Conservation (phyloP, 1,284 basidiomycete genomes). For the Coniferiporia sulphurascens region DNA sequence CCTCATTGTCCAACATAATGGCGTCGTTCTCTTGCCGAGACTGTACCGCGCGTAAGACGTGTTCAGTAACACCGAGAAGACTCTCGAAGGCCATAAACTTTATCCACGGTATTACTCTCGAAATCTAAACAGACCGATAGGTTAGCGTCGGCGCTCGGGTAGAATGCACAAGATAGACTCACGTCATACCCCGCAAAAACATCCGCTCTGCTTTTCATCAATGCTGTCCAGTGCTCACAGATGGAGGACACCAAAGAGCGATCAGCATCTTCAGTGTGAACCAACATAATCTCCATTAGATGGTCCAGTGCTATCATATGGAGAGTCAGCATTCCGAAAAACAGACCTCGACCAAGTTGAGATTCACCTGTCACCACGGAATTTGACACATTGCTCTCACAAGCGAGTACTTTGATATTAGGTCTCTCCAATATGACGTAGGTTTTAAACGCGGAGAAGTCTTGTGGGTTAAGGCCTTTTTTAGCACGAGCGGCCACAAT, state of each 20-base stretch:
- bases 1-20: not conserved
- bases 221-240: conserved; percentile 28
- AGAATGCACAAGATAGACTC: not conserved
- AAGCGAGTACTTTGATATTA: conserved; percentile 32
- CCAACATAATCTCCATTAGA: conserved; percentile 27
- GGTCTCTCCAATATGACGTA: conserved; percentile 31
- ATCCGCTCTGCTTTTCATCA: not conserved
- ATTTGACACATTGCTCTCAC: conserved; percentile 19
- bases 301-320: conserved; percentile 27
- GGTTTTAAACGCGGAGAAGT: conserved; percentile 36
- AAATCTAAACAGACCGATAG: not conserved
- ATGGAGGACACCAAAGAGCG: conserved; percentile 26
- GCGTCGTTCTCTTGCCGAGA: not conserved
- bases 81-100: conserved; percentile 9
- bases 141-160: not conserved
- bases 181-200: not conserved
- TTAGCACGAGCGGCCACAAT: conserved; percentile 22
- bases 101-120: conserved; percentile 3
- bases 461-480: conserved; percentile 24
- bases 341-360: not conserved
- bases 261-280: conserved; percentile 25
- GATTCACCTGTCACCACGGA: not conserved
- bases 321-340: not conserved
- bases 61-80: conserved; percentile 3
- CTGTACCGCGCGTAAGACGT: not conserved